Evolutionary conservation across 2,329 filamentous ascomycete species (phyloP), one percentile per base, ranked within the genome.

Genomic region (Mollisia scopiformis): DNA sequence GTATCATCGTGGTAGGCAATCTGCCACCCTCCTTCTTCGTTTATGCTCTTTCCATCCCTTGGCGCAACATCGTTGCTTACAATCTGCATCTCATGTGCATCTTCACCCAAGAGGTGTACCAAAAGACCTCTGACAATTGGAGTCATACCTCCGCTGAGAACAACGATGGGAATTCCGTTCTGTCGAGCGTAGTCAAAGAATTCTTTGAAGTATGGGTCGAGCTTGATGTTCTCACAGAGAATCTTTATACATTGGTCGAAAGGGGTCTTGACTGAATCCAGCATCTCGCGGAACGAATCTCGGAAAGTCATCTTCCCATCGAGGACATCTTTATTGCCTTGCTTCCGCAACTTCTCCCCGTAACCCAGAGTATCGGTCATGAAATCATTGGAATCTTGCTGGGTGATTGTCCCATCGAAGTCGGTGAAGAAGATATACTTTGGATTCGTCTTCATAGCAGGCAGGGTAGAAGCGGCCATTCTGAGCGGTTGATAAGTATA

Each of bases 381-480:
- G 76, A 77, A 85, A 77, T 86, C 85, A 74, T 88, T 89, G 74
- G 81, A 84, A 77, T 88, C 86, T 71, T 84, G 80, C 58, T 82
- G 83, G 52, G 94, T 97, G 75, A 97, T 94, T 57, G 93, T 98
- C 72, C 95, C 95, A 78, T 99, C 95, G 75, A 98, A 98, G 79
- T 99, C 95, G 69, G 93, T 97, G 82, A 98, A 98, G 85, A 99
- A 97, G 81, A 99, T 93, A 81, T 92, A 91, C 78, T 92, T 90
- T 55, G 93, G 93, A 75, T 90, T 87, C 60, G 82, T 87, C 71
- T 80, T 80, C 75, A 88, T 78, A 47, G 86, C 86, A 58, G 85
- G 85, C 27, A 85, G 83, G 59, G 70, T 74, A 46, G 71, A 63
- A 59, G 72, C 68, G 60, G 71, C 65, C 68, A 72, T 71, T 51